These are phyloP conservation scores for Acmispon strigosus DNA, from an alignment of 306 rosid genomes.

Conservation along the genomic window DNA sequence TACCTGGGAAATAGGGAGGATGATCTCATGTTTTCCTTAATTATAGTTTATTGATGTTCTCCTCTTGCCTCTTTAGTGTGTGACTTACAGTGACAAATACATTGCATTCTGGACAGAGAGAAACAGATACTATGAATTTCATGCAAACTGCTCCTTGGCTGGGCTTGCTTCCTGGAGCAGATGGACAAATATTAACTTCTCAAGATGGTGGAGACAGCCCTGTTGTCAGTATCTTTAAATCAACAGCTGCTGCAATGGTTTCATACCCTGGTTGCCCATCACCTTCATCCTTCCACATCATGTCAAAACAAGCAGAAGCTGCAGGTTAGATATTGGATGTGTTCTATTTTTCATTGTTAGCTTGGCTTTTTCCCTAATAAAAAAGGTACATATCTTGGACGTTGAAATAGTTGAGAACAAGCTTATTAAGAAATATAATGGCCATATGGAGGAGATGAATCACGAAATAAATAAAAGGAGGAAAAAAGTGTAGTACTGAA, in stretches of 20 bases:
- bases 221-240: slow-evolving; percentile 77
- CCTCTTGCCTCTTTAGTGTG: background rate
- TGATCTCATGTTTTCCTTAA: too few relatives aligned
- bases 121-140: slow-evolving; percentile 74
- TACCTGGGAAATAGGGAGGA: too few relatives aligned
- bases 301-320: slow-evolving; percentile 98
- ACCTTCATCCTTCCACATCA: slow-evolving; percentile 65
- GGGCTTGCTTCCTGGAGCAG: slow-evolving; percentile 88
- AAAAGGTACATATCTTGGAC: background rate
- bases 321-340: slow-evolving; percentile 57
- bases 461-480: background rate
- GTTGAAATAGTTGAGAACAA: slow-evolving; percentile 4
- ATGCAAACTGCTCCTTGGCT: slow-evolving; percentile 99
- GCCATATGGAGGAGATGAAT: background rate
- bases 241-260: slow-evolving; percentile 67
- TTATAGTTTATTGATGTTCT: too few relatives aligned
- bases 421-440: slow-evolving; percentile 6
- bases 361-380: background rate
- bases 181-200: slow-evolving; percentile 79
- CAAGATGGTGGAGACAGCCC: slow-evolving; percentile 94
- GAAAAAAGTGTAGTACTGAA: background rate
- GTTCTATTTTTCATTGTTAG: slow-evolving; percentile 6
- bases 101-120: slow-evolving; percentile 57
- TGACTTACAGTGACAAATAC: background rate
- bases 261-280: slow-evolving; percentile 65